Base-by-base conservation (phyloP, 441 rosid species). In the Croton laevigatus region DNA sequence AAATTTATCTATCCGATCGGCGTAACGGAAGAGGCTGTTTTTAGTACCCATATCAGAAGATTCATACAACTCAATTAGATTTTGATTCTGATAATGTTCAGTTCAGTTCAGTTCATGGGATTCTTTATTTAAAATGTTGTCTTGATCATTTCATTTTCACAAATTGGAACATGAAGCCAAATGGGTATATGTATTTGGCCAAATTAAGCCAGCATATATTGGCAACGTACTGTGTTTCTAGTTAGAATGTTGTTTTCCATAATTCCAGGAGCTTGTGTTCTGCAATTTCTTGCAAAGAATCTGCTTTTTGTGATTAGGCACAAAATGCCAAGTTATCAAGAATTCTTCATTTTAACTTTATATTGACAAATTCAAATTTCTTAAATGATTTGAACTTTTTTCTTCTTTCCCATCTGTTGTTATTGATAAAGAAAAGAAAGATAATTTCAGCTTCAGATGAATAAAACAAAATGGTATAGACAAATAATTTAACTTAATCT, bases 1-100 rank as follows among this genome's bases (percentile, higher is more conserved):
- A 59, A 85, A 4, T 78, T 81, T 88, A 74, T 88, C 92, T 44
- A 73, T 51, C 13, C 81, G 1, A 49, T 86, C 87, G 0, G 87
- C 83, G 3, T 70, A 84, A 22, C 73, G 73, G 63, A 85, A 88
- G 73, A 85, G 75, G 73, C 85, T 64, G 60, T 79, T 79, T 71
- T 81, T 81, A 5, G 69, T 65, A 59, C 72, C 81, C 87, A 83
- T 85, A 7, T 37, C 38, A 60, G 62, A 22, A 51, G 34, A 63
- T 65, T 59, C 60, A 5, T 53, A 13, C 20, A 19, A 52, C 20
- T 32, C 2, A 27, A 27, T 27, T 27, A 1, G 32, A 27, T 27
- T 27, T 27, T 27, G 32, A 27, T 27, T 49, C 22, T 27, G 32
- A n/a, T 9, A 5, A 2, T 44, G 8, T 32, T 4, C 20, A 45